Evolutionary conservation across 306 rosid species (phyloP), one percentile per base, ranked within the genome.

Genomic region (Begonia peltatifolia): DNA sequence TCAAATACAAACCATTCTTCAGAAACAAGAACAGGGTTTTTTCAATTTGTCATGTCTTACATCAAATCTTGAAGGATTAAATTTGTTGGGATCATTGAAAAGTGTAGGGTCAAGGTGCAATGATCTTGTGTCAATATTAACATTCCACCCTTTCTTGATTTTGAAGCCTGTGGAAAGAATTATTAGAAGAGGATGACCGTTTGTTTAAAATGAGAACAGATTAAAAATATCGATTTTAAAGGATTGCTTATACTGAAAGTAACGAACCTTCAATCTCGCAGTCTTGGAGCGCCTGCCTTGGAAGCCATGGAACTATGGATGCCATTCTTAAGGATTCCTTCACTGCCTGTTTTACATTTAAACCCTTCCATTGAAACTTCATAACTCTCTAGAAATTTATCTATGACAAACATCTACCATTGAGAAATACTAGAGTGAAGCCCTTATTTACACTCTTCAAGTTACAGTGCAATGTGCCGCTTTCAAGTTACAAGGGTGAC

Each of bases 241-340:
- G 35, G 43, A 11, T 20, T 10, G 6, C 10, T 41, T 53, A 58
- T 14, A 10, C 12, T 11, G 44, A 11, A 15, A 13, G 16, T 13
- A 47, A 18, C 3, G 17, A 16, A 17, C 99, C 94, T 63, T 86
- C 72, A 47, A 90, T 79, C 55, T 80, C 79, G 68, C 73, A 77
- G 66, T 90, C 92, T 15, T 78, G 60, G 2, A 83, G 84, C 48
- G 76, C 81, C 62, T 72, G 72, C 69, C 92, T 86, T 9, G 94
- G 95, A 30, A 86, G 69, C 95, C 93, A 86, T 42, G 93, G 94
- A 9, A 90, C 94, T n/a, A 90, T 59, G 0, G 94, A 83, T 35
- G 94, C 94, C 82, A 76, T 66, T 63, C 95, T 75, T 44, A 86
- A 58, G 4, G 99, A 67, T 71, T 90, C 94, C 64, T 83, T 90